phyloP scores from a whole-genome alignment of 225 moss, liverwort and hornwort species.

The Thuidium tamariscinum region DNA sequence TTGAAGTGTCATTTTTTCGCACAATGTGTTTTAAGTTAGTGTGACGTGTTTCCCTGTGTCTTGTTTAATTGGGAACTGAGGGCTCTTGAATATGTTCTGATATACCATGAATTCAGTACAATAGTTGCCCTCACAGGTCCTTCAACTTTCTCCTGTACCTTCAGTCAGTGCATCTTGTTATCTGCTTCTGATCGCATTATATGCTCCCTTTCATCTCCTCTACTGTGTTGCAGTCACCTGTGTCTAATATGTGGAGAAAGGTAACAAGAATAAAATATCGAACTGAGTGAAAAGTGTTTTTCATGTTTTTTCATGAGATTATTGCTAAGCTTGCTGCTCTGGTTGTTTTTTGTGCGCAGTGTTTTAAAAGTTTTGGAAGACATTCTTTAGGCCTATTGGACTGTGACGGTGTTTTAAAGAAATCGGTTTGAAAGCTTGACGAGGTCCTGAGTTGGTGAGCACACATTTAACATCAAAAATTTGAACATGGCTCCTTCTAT shows the following conservation, averaged over 20 bases:
- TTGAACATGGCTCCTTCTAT: conserved; percentile 48
- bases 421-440: conserved; percentile 1
- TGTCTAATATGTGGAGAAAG: not conserved
- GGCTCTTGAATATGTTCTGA: not conserved
- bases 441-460: conserved; percentile 8
- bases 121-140: not conserved
- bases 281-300: not conserved
- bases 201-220: not conserved
- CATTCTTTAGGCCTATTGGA: not conserved
- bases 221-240: not conserved
- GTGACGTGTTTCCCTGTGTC: not conserved
- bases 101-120: not conserved
- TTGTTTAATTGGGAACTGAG: not conserved
- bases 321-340: conserved; percentile 10
- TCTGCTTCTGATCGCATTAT: not conserved
- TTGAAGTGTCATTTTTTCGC: not conserved
- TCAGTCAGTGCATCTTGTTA: not conserved
- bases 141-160: not conserved
- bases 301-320: not conserved
- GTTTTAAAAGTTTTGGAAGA: not conserved
- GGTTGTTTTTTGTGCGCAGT: conserved; percentile 16
- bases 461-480: conserved; percentile 6
- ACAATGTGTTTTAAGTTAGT: not conserved
- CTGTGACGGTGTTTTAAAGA: not conserved
- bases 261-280: not conserved